Conservation (phyloP, 2,329 filamentous ascomycete genomes). For the Aureobasidium uvarum region DNA sequence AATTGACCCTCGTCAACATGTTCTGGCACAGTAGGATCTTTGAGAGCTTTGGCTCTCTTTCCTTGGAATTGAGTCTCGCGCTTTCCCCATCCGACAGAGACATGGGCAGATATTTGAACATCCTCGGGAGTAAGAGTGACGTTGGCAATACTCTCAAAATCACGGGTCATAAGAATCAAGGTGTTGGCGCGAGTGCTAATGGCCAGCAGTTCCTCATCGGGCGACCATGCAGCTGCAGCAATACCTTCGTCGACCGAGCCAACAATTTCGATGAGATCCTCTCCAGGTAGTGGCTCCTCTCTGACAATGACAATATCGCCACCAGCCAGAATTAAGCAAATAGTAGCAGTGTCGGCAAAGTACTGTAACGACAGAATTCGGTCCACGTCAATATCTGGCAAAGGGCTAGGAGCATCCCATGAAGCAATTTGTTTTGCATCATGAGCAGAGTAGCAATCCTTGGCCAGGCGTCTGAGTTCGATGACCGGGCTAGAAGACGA, state of each 20-base stretch:
- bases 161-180: slow-evolving; percentile 86
- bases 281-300: slow-evolving; percentile 63
- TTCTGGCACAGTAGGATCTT: slow-evolving; percentile 93
- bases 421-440: slow-evolving; percentile 62
- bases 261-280: slow-evolving; percentile 88
- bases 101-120: slow-evolving; percentile 84
- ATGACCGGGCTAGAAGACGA: slow-evolving; percentile 67
- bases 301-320: slow-evolving; percentile 87
- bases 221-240: slow-evolving; percentile 85
- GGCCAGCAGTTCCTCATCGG: slow-evolving; percentile 86
- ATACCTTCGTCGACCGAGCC: slow-evolving; percentile 93
- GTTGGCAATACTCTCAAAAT: slow-evolving; percentile 80
- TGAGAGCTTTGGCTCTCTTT: slow-evolving; percentile 77
- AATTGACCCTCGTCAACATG: slow-evolving; percentile 79
- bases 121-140: slow-evolving; percentile 70
- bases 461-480: slow-evolving; percentile 61
- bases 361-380: slow-evolving; percentile 76
- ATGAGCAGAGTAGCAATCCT: slow-evolving; percentile 43
- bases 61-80: slow-evolving; percentile 98
- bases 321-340: slow-evolving; percentile 80
- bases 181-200: slow-evolving; percentile 77
- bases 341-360: slow-evolving; percentile 74
- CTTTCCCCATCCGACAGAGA: slow-evolving; percentile 80
- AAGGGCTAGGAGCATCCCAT: slow-evolving; percentile 84
- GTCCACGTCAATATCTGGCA: slow-evolving; percentile 68